Conservation (phyloP, 2,329 filamentous ascomycete genomes). For the Colletotrichum sp. region DNA sequence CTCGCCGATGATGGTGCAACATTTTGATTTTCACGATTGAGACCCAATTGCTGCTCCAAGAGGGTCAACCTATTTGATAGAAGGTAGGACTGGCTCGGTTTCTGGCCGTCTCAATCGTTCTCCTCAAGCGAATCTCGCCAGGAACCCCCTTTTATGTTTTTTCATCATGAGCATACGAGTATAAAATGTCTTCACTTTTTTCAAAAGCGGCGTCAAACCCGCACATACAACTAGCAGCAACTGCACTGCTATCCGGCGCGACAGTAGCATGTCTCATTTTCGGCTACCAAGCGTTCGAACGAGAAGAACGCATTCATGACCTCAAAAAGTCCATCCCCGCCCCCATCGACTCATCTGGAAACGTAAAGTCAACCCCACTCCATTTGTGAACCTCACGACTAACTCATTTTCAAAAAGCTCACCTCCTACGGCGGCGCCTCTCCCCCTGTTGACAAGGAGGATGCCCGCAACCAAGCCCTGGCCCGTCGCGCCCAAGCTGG, state of each 20-base stretch:
- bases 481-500: conserved; percentile 66
- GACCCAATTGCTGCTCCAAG: not conserved
- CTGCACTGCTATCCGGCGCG: conserved; percentile 70
- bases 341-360: conserved; percentile 33
- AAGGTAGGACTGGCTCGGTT: not conserved
- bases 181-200: conserved; percentile 48
- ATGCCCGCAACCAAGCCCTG: conserved; percentile 62
- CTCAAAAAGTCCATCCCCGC: conserved; percentile 67
- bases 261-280: conserved; percentile 66
- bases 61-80: not conserved
- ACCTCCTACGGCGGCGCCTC: conserved; percentile 65
- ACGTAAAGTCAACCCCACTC: conserved; percentile 25
- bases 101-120: not conserved
- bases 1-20: not conserved
- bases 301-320: conserved; percentile 57
- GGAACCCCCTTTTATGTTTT: accelerated
- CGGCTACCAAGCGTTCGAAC: conserved; percentile 65
- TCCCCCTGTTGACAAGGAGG: conserved; percentile 60
- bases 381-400: not conserved
- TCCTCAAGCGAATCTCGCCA: not conserved
- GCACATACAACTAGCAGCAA: conserved; percentile 69
- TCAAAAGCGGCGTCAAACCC: conserved; percentile 49
- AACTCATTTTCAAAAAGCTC: conserved; percentile 49
- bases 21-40: not conserved
- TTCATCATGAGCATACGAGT: conserved; percentile 1